Evolutionary conservation across 768 basidiomycete genomes (phyloP).

Genomic region (Tylopilus vinaceipallidus): DNA sequence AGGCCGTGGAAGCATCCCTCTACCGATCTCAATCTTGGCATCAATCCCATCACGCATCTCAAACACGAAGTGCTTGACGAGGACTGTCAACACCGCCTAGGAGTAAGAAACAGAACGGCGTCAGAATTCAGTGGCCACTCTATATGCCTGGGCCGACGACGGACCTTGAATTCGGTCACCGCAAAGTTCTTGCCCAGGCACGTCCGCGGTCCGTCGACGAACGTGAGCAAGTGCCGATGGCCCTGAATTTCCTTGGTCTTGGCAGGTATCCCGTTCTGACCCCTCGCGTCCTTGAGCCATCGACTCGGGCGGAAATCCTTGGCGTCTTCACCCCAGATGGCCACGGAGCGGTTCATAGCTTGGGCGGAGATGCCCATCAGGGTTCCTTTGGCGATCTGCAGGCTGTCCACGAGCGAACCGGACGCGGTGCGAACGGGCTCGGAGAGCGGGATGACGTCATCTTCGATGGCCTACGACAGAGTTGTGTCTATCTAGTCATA

Average conservation of each 20-base stretch:
- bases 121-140: no score
- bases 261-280: constrained; percentile 12
- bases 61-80: no score
- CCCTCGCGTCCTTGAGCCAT: constrained; percentile 54
- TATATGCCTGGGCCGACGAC: no score
- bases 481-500: no score
- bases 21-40: no score
- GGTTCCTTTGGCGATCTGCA: constrained; percentile 50
- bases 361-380: constrained; percentile 41
- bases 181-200: no score
- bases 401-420: constrained; percentile 36
- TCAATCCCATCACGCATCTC: no score
- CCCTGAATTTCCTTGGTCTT: constrained; percentile 44
- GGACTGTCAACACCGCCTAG: no score
- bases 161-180: no score
- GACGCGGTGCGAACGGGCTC: constrained; percentile 36
- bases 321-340: constrained; percentile 59
- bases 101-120: no score
- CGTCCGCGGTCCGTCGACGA: constrained; percentile 52
- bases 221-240: constrained; percentile 47
- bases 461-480: constrained; percentile 47
- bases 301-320: constrained; percentile 59
- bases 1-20: no score
- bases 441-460: constrained; percentile 62
- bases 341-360: constrained; percentile 47